Base-by-base conservation (phyloP, 176 grass and related monocot genomes). In the Metroxylon sagu region DNA sequence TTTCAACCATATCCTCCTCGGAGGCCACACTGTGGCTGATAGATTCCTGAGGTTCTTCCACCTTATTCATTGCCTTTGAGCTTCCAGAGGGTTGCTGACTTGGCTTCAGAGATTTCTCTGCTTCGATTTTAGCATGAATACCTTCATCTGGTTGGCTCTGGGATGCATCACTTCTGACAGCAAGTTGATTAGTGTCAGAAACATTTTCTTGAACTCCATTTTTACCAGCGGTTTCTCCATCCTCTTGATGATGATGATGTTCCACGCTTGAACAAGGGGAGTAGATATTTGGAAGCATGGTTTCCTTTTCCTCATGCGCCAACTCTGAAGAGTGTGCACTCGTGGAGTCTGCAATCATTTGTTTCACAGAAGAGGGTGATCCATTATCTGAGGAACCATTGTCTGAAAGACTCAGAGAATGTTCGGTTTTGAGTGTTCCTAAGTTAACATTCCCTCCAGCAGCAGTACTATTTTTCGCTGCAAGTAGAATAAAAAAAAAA, bases 401-500 rank as follows among this genome's bases (percentile, higher is more conserved):
- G n/a, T 79, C 53, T 28, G 59, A 72, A 27, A 69, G 68, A 59
- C 12, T 50, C 19, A 56, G 56, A 53, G 26, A n/a, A 18, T 58
- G 48, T 29, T 54, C 31, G 14, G 25, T 48, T 52, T 66, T 58
- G 17, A 12, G 14, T 3, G 75, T 49, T 74, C 21, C 59, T 16
- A 23, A 14, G 19, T 31, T 23, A 5, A 50, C 28, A 57, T 51
- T 70, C 10, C 28, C 27, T 61, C 2, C 60, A 29, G 55, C 16
- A 18, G 19, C 43, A 17, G 21, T 18, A 29, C 61, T 59, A 52
- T 79, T 73, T 50, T 90, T 90, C 0, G 79, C 82, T 90, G 87
- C 82, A 51, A 50, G 8, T 43, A 29, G 0, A 60, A n/a, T n/a
- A n/a, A n/a, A n/a, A n/a, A n/a, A n/a, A n/a, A n/a, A n/a, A n/a